Conservation (phyloP, 106 monocot species). For the Dactylorhiza incarnata region DNA sequence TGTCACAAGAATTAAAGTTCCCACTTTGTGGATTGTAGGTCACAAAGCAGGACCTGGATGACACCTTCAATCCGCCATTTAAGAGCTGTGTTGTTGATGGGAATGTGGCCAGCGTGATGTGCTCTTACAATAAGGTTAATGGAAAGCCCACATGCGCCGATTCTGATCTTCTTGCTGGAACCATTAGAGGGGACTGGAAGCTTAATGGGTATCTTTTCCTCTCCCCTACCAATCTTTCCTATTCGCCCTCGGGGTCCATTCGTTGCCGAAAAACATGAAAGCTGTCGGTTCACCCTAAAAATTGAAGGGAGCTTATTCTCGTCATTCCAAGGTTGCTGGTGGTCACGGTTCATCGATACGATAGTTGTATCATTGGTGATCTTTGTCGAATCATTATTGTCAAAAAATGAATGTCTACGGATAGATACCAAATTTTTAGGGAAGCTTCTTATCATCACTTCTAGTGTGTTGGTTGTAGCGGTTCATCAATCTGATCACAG, state of each 20-base stretch:
- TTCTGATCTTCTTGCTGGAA: conserved; percentile 66
- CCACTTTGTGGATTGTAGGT: conserved; percentile 33
- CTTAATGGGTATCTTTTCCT: conserved; percentile 74
- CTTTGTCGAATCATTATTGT: too few relatives aligned
- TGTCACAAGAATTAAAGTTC: neutral
- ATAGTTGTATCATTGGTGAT: too few relatives aligned
- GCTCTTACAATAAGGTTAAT: conserved; percentile 95
- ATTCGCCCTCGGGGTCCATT: neutral
- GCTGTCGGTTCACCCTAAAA: too few relatives aligned
- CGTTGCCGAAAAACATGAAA: too few relatives aligned
- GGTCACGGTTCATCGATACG: too few relatives aligned
- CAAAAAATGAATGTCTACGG: too few relatives aligned
- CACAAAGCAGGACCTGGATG: conserved; percentile 86
- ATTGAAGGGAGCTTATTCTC: too few relatives aligned
- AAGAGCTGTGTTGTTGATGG: conserved; percentile 94
- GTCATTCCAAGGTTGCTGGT: too few relatives aligned
- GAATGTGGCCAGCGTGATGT: conserved; percentile 97
- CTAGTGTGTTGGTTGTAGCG: too few relatives aligned
- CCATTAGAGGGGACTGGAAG: conserved; percentile 85
- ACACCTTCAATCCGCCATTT: conserved; percentile 90
- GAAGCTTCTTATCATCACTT: too few relatives aligned
- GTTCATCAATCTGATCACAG: too few relatives aligned
- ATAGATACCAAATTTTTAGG: too few relatives aligned
- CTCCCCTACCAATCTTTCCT: neutral
- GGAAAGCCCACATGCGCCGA: conserved; percentile 86